Conservation (phyloP, 2,329 filamentous ascomycete genomes). For the Aspergillus sp. region DNA sequence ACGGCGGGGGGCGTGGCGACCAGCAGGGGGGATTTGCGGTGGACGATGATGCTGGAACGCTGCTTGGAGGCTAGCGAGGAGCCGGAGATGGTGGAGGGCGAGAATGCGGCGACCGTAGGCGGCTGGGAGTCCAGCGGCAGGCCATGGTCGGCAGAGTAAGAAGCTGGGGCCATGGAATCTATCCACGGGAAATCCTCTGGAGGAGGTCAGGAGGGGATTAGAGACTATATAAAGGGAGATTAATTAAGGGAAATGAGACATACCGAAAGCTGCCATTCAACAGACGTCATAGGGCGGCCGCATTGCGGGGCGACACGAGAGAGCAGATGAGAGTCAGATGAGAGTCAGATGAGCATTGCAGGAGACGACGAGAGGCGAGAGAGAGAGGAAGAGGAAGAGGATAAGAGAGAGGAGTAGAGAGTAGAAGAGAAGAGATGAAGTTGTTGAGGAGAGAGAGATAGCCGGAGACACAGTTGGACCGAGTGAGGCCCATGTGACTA, state of each 20-base stretch:
- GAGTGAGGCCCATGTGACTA: conserved; percentile 14
- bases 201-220: too few relatives aligned
- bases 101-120: conserved; percentile 83
- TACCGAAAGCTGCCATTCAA: conserved; percentile 46
- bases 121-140: conserved; percentile 36
- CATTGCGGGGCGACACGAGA: too few relatives aligned
- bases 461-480: too few relatives aligned
- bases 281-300: conserved; percentile 24
- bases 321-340: too few relatives aligned
- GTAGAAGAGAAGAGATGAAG: conserved; percentile 1
- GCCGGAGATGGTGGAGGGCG: conserved; percentile 66
- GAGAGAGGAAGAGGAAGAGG: conserved; percentile 5
- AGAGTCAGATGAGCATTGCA: too few relatives aligned
- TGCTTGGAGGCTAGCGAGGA: conserved; percentile 61
- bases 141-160: conserved; percentile 30
- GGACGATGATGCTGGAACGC: conserved; percentile 83
- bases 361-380: conserved; percentile 10
- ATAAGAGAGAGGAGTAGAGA: conserved; percentile 1
- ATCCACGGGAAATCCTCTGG: conserved; percentile 44
- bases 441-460: too few relatives aligned
- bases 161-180: conserved; percentile 43
- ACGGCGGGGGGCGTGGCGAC: conserved; percentile 91
- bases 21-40: conserved; percentile 89
- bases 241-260: conserved; percentile 6
- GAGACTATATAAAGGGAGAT: too few relatives aligned